Evolutionary conservation across 2,329 filamentous ascomycete genomes (phyloP).

Genomic region (Helotiales sp.): DNA sequence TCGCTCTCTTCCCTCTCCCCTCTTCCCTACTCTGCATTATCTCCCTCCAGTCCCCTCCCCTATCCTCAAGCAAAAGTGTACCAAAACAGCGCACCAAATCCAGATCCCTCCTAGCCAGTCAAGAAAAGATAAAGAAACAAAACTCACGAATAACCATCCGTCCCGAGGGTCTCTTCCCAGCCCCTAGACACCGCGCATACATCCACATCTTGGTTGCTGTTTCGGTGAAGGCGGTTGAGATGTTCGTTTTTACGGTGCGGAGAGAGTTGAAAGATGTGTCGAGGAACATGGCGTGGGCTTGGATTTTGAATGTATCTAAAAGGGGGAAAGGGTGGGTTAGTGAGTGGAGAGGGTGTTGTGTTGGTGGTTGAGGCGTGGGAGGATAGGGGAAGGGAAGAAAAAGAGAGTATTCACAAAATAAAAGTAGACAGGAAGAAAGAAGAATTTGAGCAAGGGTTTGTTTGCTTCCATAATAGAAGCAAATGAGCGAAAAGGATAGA

Average conservation of each 20-base stretch:
- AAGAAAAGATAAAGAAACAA: not conserved
- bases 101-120: too few relatives aligned
- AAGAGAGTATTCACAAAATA: not conserved
- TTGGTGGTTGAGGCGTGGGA: too few relatives aligned
- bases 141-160: conserved; percentile 57
- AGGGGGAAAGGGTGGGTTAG: not conserved
- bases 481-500: too few relatives aligned
- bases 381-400: not conserved
- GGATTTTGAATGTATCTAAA: conserved; percentile 75
- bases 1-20: not conserved
- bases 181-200: conserved; percentile 63
- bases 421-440: not conserved
- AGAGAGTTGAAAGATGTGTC: conserved; percentile 79
- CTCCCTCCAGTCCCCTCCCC: not conserved
- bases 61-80: not conserved
- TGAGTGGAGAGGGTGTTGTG: too few relatives aligned
- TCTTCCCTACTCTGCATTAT: not conserved
- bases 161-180: conserved; percentile 58
- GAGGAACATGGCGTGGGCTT: conserved; percentile 83
- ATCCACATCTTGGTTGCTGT: conserved; percentile 77
- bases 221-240: conserved; percentile 76
- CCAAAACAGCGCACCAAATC: not conserved
- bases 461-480: too few relatives aligned
- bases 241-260: conserved; percentile 71
- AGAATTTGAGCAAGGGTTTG: too few relatives aligned